Evolutionary conservation across 2,329 filamentous ascomycete species (phyloP).

Genomic region (Pyricularia pennisetigena): DNA sequence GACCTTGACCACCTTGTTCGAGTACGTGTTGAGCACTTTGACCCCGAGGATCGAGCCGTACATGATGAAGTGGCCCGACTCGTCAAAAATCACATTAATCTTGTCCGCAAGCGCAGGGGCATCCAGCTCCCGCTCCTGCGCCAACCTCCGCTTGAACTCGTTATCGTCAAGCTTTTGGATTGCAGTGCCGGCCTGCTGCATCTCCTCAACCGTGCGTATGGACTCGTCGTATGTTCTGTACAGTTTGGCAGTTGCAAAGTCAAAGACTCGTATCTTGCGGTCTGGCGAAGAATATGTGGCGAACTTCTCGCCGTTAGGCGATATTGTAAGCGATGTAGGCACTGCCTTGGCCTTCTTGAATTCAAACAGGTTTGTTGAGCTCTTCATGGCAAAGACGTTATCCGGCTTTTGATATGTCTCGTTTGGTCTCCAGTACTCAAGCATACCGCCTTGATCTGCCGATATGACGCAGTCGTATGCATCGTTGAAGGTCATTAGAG

Average conservation of each 20-base stretch:
- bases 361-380: constrained; percentile 86
- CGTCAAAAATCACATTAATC: constrained; percentile 86
- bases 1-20: constrained; percentile 82
- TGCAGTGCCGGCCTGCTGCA: constrained; percentile 89
- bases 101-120: constrained; percentile 56
- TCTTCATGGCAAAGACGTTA: constrained; percentile 87
- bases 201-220: constrained; percentile 75
- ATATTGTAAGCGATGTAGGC: constrained; percentile 73
- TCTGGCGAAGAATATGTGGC: constrained; percentile 88
- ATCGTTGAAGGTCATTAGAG: constrained; percentile 83
- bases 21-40: constrained; percentile 93
- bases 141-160: constrained; percentile 83
- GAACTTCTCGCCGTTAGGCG: constrained; percentile 77
- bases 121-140: constrained; percentile 79
- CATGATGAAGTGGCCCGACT: constrained; percentile 88
- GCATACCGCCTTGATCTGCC: constrained; percentile 80
- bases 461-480: constrained; percentile 85
- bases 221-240: constrained; percentile 94
- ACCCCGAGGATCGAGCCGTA: constrained; percentile 88
- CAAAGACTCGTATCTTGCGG: constrained; percentile 85
- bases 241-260: constrained; percentile 81
- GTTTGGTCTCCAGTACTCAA: constrained; percentile 89
- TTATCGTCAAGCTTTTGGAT: constrained; percentile 75
- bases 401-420: constrained; percentile 82
- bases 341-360: constrained; percentile 93